These are phyloP conservation scores for Suillus subluteus DNA, from an alignment of 768 basidiomycete genomes.

Conservation along the genomic window DNA sequence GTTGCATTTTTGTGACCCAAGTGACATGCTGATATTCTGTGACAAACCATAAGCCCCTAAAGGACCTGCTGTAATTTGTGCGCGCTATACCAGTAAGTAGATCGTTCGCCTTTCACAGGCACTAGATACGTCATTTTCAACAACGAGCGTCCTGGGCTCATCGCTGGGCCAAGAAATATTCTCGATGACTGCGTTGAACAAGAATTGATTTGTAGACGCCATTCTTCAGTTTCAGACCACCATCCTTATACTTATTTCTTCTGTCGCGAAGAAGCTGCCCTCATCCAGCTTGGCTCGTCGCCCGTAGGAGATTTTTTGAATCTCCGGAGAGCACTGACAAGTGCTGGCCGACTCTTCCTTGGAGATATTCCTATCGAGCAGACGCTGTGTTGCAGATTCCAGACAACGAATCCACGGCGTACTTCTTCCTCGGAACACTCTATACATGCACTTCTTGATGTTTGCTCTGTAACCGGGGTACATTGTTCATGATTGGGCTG, in stretches of 20 bases:
- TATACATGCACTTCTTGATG: not conserved
- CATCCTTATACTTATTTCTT: not conserved
- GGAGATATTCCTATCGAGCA: not conserved
- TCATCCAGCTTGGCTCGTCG: not conserved
- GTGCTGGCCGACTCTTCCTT: not conserved
- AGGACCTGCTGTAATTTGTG: not conserved
- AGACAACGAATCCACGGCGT: not conserved
- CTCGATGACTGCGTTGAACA: not conserved
- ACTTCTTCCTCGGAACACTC: not conserved
- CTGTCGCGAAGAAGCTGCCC: not conserved
- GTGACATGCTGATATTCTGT: not conserved
- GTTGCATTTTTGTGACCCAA: too few species aligned
- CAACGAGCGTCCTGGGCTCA: not conserved
- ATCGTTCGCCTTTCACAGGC: not conserved
- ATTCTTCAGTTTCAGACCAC: not conserved
- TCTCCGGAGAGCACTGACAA: not conserved
- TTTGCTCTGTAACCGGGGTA: not conserved
- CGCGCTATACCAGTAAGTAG: not conserved
- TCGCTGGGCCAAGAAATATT: not conserved
- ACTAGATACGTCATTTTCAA: not conserved
- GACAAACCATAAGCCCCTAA: too few species aligned
- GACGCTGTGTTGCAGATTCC: not conserved
- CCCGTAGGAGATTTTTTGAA: not conserved
- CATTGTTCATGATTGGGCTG: not conserved
- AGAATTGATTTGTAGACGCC: not conserved